Conservation (phyloP, 192 early-diverging fungal genomes). For the Podila horticola region DNA sequence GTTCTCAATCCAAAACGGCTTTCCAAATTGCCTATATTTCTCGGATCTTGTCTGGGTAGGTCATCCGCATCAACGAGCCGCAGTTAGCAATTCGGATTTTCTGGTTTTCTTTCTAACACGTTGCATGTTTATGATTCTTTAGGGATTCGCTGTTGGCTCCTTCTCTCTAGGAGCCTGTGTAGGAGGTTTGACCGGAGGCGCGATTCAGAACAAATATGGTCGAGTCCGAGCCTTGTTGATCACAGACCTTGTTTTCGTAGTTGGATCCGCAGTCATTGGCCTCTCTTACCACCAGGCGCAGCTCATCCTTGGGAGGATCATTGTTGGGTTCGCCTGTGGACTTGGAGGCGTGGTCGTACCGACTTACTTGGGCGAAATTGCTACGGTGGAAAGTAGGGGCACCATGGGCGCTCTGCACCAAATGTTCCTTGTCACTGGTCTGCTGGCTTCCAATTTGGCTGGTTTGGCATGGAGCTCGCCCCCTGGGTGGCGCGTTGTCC, state of each 20-base stretch:
- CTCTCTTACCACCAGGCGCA: conserved; percentile 66
- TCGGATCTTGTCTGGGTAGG: conserved; percentile 43
- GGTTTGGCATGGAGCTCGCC: conserved; percentile 68
- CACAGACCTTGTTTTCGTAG: conserved; percentile 70
- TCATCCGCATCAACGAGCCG: no score
- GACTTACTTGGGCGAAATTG: conserved; percentile 83
- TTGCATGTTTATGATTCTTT: not conserved
- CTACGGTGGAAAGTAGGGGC: conserved; percentile 72
- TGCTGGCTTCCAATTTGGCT: conserved; percentile 71
- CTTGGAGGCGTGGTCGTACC: conserved; percentile 60
- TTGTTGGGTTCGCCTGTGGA: conserved; percentile 80
- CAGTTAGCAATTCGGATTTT: no score
- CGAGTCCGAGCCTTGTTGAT: conserved; percentile 65
- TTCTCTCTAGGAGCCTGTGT: conserved; percentile 63
- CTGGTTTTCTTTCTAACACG: no score
- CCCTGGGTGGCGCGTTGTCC: conserved; percentile 79
- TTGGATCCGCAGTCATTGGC: conserved; percentile 70
- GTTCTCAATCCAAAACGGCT: conserved; percentile 17
- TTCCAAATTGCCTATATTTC: conserved; percentile 38
- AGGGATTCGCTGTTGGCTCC: conserved; percentile 58
- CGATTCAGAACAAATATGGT: conserved; percentile 58
- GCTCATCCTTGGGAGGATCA: conserved; percentile 75
- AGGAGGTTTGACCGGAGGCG: conserved; percentile 62
- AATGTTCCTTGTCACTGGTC: conserved; percentile 78
- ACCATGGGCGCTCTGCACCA: conserved; percentile 79